A percentile compares a stretch with the other conserved stretches of the same genome.
phyloP scores from a whole-genome alignment of 2,329 filamentous ascomycete species.

The Scorias spongiosa region DNA sequence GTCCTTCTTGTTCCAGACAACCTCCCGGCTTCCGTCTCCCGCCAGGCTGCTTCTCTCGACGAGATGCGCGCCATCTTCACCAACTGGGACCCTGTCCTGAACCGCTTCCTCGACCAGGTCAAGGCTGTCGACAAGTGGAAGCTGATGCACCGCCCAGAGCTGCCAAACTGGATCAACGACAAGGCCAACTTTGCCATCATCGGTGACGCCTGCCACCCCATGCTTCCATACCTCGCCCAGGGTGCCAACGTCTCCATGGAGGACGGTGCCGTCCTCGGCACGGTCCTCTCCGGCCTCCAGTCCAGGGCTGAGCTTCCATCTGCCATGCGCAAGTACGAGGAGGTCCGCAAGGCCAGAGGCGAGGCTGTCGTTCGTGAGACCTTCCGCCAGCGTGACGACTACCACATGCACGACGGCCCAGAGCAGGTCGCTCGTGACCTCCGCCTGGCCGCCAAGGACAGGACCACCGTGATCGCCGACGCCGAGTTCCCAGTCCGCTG shows the following conservation, averaged over 20 bases:
- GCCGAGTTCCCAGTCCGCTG: constrained; percentile 48
- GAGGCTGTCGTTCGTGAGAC: constrained; percentile 46
- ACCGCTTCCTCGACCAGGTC: constrained; percentile 34
- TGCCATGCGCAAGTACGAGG: constrained; percentile 30
- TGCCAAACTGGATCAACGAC: constrained; percentile 40
- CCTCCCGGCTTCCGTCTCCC: constrained; percentile 38
- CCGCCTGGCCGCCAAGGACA: constrained; percentile 39
- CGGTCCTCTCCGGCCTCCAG: constrained; percentile 37
- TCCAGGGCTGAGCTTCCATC: constrained; percentile 24
- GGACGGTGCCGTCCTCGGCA: constrained; percentile 50
- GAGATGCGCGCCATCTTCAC: constrained; percentile 47
- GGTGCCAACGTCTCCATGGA: constrained; percentile 54
- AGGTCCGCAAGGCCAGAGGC: constrained; percentile 32
- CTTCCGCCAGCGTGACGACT: constrained; percentile 34
- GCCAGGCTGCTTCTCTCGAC: constrained; percentile 37
- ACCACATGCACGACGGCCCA: constrained; percentile 33
- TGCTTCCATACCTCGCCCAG: constrained; percentile 49
- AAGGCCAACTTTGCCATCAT: constrained; percentile 35
- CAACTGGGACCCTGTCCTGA: constrained; percentile 48
- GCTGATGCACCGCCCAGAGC: constrained; percentile 42
- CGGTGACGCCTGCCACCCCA: constrained; percentile 49
- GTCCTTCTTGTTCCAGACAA: constrained; percentile 52
- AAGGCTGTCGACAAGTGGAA: constrained; percentile 54
- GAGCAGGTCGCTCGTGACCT: constrained; percentile 44
- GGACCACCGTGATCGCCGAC: constrained; percentile 15